Evolutionary conservation across 768 basidiomycete genomes (phyloP).

Genomic region (Piloderma croceum): DNA sequence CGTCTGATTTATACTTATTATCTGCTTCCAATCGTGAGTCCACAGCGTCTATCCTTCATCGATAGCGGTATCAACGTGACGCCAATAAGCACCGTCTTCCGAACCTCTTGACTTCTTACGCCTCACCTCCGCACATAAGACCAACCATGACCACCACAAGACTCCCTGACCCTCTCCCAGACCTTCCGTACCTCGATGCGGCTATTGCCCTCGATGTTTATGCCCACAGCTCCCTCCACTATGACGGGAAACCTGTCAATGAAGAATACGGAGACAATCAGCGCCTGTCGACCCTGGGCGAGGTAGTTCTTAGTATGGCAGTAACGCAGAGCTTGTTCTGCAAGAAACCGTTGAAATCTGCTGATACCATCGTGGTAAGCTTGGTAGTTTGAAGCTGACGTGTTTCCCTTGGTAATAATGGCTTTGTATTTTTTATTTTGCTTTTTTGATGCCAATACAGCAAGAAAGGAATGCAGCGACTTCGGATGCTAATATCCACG

Average conservation of each 20-base stretch:
- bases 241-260: constrained; percentile 21
- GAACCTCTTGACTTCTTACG: no score
- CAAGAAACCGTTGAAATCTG: constrained; percentile 37
- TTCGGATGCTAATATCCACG: constrained; percentile 40
- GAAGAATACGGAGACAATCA: constrained; percentile 54
- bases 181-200: constrained; percentile 52
- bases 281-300: constrained; percentile 56
- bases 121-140: no score
- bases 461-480: constrained; percentile 27
- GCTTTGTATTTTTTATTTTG: no score
- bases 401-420: neutral
- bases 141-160: constrained; percentile 23
- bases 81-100: no score
- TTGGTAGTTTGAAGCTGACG: neutral
- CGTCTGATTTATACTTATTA: no score
- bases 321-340: constrained; percentile 47
- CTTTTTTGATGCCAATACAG: constrained; percentile 11
- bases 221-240: constrained; percentile 42
- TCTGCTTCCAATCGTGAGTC: no score
- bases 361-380: constrained; percentile 41
- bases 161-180: constrained; percentile 24
- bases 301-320: constrained; percentile 44
- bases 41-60: no score
- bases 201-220: constrained; percentile 56
- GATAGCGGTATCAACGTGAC: no score